Evolutionary conservation across 495 filamentous ascomycete genomes (phyloP).

Genomic region (Thozetella sp.): DNA sequence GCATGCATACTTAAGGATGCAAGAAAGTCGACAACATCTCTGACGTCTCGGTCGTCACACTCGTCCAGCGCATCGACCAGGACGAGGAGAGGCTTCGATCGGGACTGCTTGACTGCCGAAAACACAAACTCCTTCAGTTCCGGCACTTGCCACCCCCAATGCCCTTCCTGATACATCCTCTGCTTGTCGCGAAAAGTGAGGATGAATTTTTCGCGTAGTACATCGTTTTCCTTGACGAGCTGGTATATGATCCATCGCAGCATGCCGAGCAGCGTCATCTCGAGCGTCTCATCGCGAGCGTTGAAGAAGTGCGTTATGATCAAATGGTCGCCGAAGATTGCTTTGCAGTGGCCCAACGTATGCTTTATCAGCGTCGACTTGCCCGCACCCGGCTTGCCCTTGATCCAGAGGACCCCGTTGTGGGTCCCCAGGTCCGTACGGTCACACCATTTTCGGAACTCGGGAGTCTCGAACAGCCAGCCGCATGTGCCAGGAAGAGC

Average conservation of each 20-base stretch:
- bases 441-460: neutral
- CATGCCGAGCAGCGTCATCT: constrained; percentile 45
- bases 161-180: neutral
- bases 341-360: too few species aligned
- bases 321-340: constrained; percentile 2
- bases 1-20: constrained; percentile 17
- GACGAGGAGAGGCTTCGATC: constrained; percentile 13
- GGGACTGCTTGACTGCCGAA: constrained; percentile 5
- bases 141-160: neutral
- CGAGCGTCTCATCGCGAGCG: constrained; percentile 38
- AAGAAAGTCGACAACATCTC: constrained; percentile 24
- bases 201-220: neutral
- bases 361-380: neutral
- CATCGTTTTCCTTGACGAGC: constrained; percentile 6
- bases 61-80: constrained; percentile 34
- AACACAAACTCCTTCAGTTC: constrained; percentile 2
- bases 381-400: neutral
- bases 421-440: neutral
- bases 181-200: constrained; percentile 2
- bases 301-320: constrained; percentile 52
- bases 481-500: too few species aligned
- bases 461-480: neutral
- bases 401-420: neutral
- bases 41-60: constrained; percentile 21
- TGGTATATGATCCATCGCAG: constrained; percentile 42